Base-by-base conservation (phyloP, 2,329 filamentous ascomycete species). In the Berkeleyomyces basicola region DNA sequence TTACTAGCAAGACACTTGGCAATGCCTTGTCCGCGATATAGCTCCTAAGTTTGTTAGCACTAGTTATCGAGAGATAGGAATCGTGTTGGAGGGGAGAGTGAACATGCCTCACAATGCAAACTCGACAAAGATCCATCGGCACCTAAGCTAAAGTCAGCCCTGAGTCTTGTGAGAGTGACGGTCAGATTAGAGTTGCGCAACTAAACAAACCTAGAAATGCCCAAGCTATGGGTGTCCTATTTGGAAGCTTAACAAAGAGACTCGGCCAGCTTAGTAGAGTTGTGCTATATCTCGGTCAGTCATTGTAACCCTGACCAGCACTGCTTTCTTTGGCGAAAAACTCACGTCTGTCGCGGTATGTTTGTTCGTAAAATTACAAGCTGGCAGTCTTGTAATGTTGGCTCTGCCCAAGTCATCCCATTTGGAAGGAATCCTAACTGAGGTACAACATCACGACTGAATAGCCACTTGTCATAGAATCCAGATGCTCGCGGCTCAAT, bases 1-100 rank as follows among this genome's bases (percentile, higher is more conserved):
- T 79, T 85, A 33, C 76, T 73, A 0, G 80, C 79, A 3, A 88
- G 72, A 0, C 76, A 74, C 69, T 84, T 86, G 1, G 84, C 85
- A 39, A 88, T 72, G 0, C 86, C 85, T 49, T 73, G 76, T 0
- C 83, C 79, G 39, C 86, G 79, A 67, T 81, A 85, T 1, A 74
- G 68, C 49, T 79, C 75, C 75, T 79, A 11, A 0, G 7, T 43
- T 43, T 3, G 42, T 43, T 43, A 43, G 42, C 42, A 43, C 9
- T 3, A 43, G 14, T 14, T 10, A 14, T 43, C 9, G 9, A 7
- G 9, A 7, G 9, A 43, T 43, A 51, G 43, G 75, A 74, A 70
- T 86, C 83, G 61, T 80, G 82, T 69, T 86, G 81, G 43, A 87
- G 70, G 39, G 79, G 80, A 9, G 77, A 79, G 14, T 4, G 9